phyloP scores from a whole-genome alignment of 805 yeast genomes.

The Yarrowia bubula region DNA sequence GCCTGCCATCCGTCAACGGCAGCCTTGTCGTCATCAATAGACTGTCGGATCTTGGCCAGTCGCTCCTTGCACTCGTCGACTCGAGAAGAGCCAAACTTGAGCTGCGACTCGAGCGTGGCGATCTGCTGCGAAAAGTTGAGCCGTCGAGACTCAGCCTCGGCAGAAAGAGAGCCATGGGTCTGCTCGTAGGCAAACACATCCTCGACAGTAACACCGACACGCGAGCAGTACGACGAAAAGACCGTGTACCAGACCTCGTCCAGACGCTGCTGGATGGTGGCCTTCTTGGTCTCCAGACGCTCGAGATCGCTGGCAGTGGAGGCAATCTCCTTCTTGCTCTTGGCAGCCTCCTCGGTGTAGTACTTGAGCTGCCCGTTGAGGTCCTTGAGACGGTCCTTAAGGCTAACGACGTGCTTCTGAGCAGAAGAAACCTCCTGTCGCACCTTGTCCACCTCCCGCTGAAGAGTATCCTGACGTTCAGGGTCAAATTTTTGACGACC shows the following conservation, averaged over 20 bases:
- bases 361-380: constrained; percentile 31
- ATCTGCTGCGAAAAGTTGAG: constrained; percentile 62
- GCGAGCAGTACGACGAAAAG: constrained; percentile 52
- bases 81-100: constrained; percentile 64
- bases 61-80: constrained; percentile 51
- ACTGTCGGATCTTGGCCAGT: constrained; percentile 39
- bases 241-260: constrained; percentile 31
- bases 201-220: constrained; percentile 47
- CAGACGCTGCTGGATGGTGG: background rate
- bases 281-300: background rate
- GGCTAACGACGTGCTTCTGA: constrained; percentile 7
- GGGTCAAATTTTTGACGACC: constrained; percentile 18
- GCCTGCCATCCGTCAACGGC: constrained; percentile 41
- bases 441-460: constrained; percentile 10
- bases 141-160: constrained; percentile 37
- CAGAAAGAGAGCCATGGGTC: constrained; percentile 50
- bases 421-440: constrained; percentile 11
- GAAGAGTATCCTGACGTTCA: constrained; percentile 1
- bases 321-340: constrained; percentile 27
- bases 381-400: constrained; percentile 27
- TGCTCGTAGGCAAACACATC: constrained; percentile 67
- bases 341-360: constrained; percentile 26
- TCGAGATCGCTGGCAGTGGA: constrained; percentile 27
- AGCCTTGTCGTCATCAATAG: constrained; percentile 43
- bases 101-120: constrained; percentile 56